phyloP scores from a whole-genome alignment of 192 early-diverging fungal genomes.

The Coemansia brasiliensis region DNA sequence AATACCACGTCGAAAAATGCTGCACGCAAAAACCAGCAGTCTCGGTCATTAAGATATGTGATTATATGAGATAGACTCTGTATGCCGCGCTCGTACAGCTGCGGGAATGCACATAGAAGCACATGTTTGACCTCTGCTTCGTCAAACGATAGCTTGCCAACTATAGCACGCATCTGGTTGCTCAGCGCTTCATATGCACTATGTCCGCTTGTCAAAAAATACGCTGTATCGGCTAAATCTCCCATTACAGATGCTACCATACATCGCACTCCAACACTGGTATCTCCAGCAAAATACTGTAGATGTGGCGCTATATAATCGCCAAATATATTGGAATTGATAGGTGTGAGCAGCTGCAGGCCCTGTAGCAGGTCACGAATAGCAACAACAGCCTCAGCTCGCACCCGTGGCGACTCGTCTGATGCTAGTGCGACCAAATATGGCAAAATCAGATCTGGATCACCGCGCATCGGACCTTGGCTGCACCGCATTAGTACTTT shows the following conservation, averaged over 20 bases:
- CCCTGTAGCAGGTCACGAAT: slow-evolving; percentile 58
- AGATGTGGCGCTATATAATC: slow-evolving; percentile 86
- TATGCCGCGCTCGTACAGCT: slow-evolving; percentile 41
- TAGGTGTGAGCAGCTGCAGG: slow-evolving; percentile 73
- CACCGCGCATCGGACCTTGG: slow-evolving; percentile 32
- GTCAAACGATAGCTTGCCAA: slow-evolving; percentile 81
- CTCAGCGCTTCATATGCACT: slow-evolving; percentile 33
- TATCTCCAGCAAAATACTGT: slow-evolving; percentile 67
- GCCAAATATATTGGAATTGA: slow-evolving; percentile 84
- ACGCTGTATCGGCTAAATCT: slow-evolving; percentile 73
- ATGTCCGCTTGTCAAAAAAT: slow-evolving; percentile 62
- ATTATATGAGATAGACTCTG: slow-evolving; percentile 85
- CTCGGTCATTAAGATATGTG: slow-evolving; percentile 93
- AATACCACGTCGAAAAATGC: slow-evolving; percentile 94
- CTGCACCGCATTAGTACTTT: slow-evolving; percentile 40
- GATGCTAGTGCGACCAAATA: slow-evolving; percentile 35
- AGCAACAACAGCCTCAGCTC: slow-evolving; percentile 31
- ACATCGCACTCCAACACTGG: slow-evolving; percentile 73
- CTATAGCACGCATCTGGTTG: slow-evolving; percentile 71
- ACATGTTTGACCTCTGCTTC: slow-evolving; percentile 79
- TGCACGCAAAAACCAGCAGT: slow-evolving; percentile 88
- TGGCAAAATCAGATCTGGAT: slow-evolving; percentile 40
- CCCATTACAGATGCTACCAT: slow-evolving; percentile 84
- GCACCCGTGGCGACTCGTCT: slow-evolving; percentile 47
- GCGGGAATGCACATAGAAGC: slow-evolving; percentile 61